Base-by-base conservation (phyloP, 495 filamentous ascomycete species). In the Podospora fimiseda region DNA sequence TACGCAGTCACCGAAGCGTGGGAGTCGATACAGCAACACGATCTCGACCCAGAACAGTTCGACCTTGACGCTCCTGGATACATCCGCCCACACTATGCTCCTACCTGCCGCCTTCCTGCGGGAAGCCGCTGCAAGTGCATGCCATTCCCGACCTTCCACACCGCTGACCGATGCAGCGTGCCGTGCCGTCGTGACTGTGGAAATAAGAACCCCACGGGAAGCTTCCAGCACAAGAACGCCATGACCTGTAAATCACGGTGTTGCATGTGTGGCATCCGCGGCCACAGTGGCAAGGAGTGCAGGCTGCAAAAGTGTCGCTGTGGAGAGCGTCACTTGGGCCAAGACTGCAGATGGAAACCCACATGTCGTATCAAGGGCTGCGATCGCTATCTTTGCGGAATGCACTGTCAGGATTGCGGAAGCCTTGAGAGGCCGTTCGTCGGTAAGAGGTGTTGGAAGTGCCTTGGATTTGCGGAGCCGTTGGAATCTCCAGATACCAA, bases 321-420 rank as follows among this genome's bases (percentile, higher is more conserved):
- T 48, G 67, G 70, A 21, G 59, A 44, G 20, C 49, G 50, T 2
- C 70, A 72, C 51, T 55, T 74, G 23, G 70, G 66, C 0, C 69
- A 73, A 51, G 68, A 72, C 42, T 70, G 68, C 15, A 56, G 58
- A 14, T 73, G 69, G 70, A 67, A 67, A 15, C 63, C 69, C 4
- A 62, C 65, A 14, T 73, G 70, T 19, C 43, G 51, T 9, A 64
- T 52, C 7, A 40, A 54, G 8, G 60, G 52, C 15, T 72, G 70
- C 40, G 48, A 53, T 27, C 51, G 60, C 16, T 73, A 60, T 43
- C 45, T 64, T 33, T 73, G 70, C 33, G 61, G 61, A 6, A 11
- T 73, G 18, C 69, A 73, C 45, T 71, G 69, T 41, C 62, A 63
- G 14, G 63, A 62, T 30, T 71, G 70, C 19, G 65, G 65, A 7